Conservation (phyloP, 2,329 filamentous ascomycete species). For the Teratosphaeria epicoccoides region DNA sequence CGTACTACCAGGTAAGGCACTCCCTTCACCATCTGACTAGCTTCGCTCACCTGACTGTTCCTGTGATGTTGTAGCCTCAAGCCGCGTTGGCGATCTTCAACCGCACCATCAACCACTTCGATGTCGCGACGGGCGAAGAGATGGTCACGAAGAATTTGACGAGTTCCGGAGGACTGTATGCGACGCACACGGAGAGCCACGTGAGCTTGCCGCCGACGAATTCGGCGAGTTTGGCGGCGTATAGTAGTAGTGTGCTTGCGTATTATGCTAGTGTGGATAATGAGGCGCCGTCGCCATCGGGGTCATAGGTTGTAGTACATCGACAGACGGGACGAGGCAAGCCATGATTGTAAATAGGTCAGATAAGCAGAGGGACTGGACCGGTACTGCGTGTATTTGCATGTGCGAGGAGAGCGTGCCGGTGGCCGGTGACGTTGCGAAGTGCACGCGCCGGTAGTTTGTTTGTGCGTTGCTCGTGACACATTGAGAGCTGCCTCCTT, state of each 20-base stretch:
- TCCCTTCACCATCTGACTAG: too few relatives aligned
- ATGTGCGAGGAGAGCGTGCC: too few relatives aligned
- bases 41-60: too few relatives aligned
- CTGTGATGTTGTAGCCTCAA: constrained; percentile 13
- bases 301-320: too few relatives aligned
- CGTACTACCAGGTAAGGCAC: constrained; percentile 7
- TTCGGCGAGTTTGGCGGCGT: constrained; percentile 2
- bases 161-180: constrained; percentile 22
- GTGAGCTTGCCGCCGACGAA: constrained; percentile 22
- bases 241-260: constrained; percentile 1
- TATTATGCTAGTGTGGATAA: constrained; percentile 5
- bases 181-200: constrained; percentile 30
- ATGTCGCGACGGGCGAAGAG: constrained; percentile 27
- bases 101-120: constrained; percentile 24
- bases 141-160: constrained; percentile 25
- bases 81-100: constrained; percentile 23
- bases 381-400: background rate
- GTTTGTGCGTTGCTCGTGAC: too few relatives aligned
- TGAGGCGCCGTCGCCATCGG: constrained; percentile 2
- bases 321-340: too few relatives aligned
- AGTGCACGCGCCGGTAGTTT: too few relatives aligned
- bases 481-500: too few relatives aligned
- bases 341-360: too few relatives aligned
- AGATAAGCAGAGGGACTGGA: background rate
- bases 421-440: too few relatives aligned